Conservation (phyloP, 208 protist species). For the Polymyxa betae region DNA sequence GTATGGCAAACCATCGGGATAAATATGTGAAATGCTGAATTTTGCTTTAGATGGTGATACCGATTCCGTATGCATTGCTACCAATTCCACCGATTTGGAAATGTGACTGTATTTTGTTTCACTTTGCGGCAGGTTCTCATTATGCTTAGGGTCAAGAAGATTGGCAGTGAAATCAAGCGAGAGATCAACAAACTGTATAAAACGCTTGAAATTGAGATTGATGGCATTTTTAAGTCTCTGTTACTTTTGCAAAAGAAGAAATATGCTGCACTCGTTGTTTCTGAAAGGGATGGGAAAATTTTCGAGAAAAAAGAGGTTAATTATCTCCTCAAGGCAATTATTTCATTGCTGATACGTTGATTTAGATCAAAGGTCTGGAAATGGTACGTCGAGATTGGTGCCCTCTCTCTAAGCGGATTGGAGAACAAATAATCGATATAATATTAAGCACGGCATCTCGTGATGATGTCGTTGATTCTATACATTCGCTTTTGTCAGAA, state of each 20-base stretch:
- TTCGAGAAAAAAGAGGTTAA: background rate
- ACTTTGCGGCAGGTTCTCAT: background rate
- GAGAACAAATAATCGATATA: constrained; percentile 85
- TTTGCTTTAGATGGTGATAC: constrained; percentile 90
- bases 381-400: constrained; percentile 99
- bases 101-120: background rate
- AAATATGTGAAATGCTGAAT: background rate
- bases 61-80: constrained; percentile 99
- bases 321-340: background rate
- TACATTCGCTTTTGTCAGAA: constrained; percentile 80
- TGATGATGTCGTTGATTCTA: constrained; percentile 81
- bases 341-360: background rate
- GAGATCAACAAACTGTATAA: constrained; percentile 95
- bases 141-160: constrained; percentile 67
- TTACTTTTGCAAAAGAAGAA: constrained; percentile 95
- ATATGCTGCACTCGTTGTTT: constrained; percentile 78
- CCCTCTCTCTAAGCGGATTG: constrained; percentile 88
- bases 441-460: constrained; percentile 81
- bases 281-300: constrained; percentile 76
- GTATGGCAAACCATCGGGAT: background rate
- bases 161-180: constrained; percentile 86
- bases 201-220: constrained; percentile 98
- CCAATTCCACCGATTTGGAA: constrained; percentile 77
- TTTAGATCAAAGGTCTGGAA: constrained; percentile 94
- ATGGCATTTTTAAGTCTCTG: constrained; percentile 97